phyloP scores from a whole-genome alignment of 352 stramenopile species.

The Globisporangium cystogenes region DNA sequence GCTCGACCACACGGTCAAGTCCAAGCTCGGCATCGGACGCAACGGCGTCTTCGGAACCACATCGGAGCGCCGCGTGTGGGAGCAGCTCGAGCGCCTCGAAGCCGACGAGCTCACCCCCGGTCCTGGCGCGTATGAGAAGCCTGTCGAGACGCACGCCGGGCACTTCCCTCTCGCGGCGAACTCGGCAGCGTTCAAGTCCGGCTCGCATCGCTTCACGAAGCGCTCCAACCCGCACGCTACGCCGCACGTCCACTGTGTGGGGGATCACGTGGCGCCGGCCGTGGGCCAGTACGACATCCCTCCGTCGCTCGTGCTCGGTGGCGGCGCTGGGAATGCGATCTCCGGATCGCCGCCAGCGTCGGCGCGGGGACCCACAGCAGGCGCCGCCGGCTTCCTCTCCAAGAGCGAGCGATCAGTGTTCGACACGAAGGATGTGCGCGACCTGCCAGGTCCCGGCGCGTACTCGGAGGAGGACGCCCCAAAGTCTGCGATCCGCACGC shows the following conservation, averaged over 20 bases:
- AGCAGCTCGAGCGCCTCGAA: conserved; percentile 41
- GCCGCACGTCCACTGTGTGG: conserved; percentile 51
- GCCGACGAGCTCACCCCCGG: conserved; percentile 40
- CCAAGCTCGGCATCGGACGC: conserved; percentile 45
- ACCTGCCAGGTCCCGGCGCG: conserved; percentile 43
- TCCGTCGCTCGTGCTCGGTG: neutral
- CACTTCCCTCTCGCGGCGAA: conserved; percentile 30
- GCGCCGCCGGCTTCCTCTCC: conserved; percentile 31
- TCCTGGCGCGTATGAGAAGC: conserved; percentile 45
- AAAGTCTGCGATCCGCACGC: conserved; percentile 17
- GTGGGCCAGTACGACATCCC: conserved; percentile 55
- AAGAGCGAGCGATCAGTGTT: conserved; percentile 40
- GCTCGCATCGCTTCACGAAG: conserved; percentile 42
- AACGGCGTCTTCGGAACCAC: conserved; percentile 73
- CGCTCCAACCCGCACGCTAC: conserved; percentile 29
- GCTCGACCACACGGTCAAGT: conserved; percentile 38
- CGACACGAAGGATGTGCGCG: conserved; percentile 25
- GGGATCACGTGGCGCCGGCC: conserved; percentile 26
- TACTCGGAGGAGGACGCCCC: conserved; percentile 19
- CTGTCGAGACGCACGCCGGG: conserved; percentile 21
- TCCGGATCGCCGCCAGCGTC: conserved; percentile 4
- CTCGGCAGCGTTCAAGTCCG: conserved; percentile 56
- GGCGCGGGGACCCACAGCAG: conserved; percentile 9
- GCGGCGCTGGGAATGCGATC: neutral
- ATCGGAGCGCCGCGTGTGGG: conserved; percentile 68